phyloP scores from a whole-genome alignment of 176 grass and related monocot genomes.

The Rhynchospora pubera region DNA sequence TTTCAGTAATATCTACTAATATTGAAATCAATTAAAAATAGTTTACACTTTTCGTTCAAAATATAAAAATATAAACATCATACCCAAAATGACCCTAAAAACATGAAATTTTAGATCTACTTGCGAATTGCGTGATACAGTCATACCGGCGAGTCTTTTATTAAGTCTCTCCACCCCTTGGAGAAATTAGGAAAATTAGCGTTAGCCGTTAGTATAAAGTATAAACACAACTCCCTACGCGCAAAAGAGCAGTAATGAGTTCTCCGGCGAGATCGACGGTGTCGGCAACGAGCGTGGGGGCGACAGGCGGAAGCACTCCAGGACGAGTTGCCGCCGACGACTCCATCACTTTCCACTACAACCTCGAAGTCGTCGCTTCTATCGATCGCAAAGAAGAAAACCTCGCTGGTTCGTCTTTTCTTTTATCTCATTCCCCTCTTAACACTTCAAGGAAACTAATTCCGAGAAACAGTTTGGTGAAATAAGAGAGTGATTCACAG shows the following conservation, averaged over 20 bases:
- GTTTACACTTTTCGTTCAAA: too few relatives aligned
- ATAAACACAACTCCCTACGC: too few relatives aligned
- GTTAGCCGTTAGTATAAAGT: too few relatives aligned
- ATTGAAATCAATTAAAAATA: too few relatives aligned
- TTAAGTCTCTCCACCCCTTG: too few relatives aligned
- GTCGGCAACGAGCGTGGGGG: constrained; percentile 61
- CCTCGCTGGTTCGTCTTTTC: constrained; percentile 5
- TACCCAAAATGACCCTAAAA: too few relatives aligned
- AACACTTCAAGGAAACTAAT: not conserved
- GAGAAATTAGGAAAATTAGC: too few relatives aligned
- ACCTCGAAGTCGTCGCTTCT: constrained; percentile 66
- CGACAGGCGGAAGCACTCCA: constrained; percentile 21
- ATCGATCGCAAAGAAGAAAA: constrained; percentile 17
- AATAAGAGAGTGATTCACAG: not conserved
- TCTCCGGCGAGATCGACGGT: constrained; percentile 82
- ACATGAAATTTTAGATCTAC: too few relatives aligned
- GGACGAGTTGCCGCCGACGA: constrained; percentile 41
- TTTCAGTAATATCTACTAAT: too few relatives aligned
- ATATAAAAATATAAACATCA: too few relatives aligned
- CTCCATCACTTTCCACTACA: constrained; percentile 57
- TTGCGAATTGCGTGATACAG: not conserved
- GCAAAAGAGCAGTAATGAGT: constrained; percentile 29
- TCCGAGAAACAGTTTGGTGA: not conserved
- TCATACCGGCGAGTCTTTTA: too few relatives aligned
- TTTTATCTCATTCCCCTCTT: not conserved